Base-by-base conservation (phyloP, 495 filamentous ascomycete species). In the Penicillium cataractarum region DNA sequence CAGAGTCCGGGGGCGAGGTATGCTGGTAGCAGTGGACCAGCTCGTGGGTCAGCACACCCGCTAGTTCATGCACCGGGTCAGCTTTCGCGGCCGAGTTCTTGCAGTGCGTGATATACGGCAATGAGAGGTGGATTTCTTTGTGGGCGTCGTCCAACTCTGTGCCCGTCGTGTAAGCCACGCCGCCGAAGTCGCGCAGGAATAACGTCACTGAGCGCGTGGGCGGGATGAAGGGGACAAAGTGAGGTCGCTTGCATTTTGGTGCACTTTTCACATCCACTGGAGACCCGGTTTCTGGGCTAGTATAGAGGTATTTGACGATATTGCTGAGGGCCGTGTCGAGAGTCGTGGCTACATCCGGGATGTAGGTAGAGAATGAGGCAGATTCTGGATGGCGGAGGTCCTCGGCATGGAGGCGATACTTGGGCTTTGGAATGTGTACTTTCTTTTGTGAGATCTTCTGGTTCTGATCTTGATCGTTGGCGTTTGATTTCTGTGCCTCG, bases 11-110 rank as follows among this genome's bases (percentile, higher is more conserved):
- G 2, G 75, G 78, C 1, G 82, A 89, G 56, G 90, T 86, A 75
- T 90, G 92, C 72, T 99, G 95, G 77, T 90, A 96, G 78, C 93
- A 97, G 72, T 99, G 95, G 12, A 98, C 95, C 63, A 97, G 89
- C 76, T 99, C 95, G 73, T 99, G 95, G 0, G 87, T 86, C 9
- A 99, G 68, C 3, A 99, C 92, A 40, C 95, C 95, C 12, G 82
- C 75, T 59, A 98, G 87, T 77, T 99, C 95, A 33, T 83, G 67
- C 10, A 71, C 63, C 15, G 77, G 72, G 40, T 76, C 69, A 3
- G 74, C 59, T 2, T 73, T 64, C 13, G 61, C 61, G 21, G 58
- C 51, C 27, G 59, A 31, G 0, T 53, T 58, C 3, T 80, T 75
- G 58, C 78, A 72, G 58, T 76, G 71, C 15, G 74, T 58, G 67